Base-by-base conservation (phyloP, 1,284 basidiomycete genomes). In the Leccinum colubrinum region DNA sequence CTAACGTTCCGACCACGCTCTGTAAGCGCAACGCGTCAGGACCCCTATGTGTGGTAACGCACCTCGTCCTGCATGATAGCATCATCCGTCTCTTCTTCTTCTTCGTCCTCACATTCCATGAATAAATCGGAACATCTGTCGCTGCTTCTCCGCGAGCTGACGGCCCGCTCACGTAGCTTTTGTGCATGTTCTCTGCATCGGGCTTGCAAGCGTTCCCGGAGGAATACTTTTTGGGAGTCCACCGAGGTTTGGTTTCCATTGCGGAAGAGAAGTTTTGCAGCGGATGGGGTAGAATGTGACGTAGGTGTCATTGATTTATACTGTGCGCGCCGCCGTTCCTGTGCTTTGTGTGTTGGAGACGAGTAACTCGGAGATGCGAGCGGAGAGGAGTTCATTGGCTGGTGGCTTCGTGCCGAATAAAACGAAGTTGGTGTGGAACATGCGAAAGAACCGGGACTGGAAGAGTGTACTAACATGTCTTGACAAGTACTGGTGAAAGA, bases 61-160 rank as follows among this genome's bases (percentile, higher is more conserved):
- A 86, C 86, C 79, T 88, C 86, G 63, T 90, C 87, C 57, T 86
- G 80, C 77, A 90, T 80, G 51, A 84, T 71, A 12, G 74, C 75
- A 22, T 81, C 79, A 11, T 77, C 75, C 33, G 80, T 77, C 46
- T 78, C 76, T 22, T 81, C 82, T 27, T 78, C 76, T n/a, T 81
- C 82, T 30, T 81, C 83, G 39, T 85, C 84, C 9, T 83, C 82
- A 22, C 81, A 81, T 56, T 82, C 77, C 74, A 81, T 75, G 7
- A 83, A 85, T 5, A 80, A 78, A 11, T 82, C 84, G 72, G 81
- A 77, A 39, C 65, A 74, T 1, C 67, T 73, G 62, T 85, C 84
- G 58, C 79, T 75, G n/a, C 80, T 83, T 65, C 69, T 78, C 59
- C 78, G 76, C 33, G 74, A 70, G 15, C 69, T 74, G 3, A 88